These are phyloP conservation scores for Cladosporium sp. DNA, from an alignment of 2,329 filamentous ascomycete genomes.

Conservation along the genomic window DNA sequence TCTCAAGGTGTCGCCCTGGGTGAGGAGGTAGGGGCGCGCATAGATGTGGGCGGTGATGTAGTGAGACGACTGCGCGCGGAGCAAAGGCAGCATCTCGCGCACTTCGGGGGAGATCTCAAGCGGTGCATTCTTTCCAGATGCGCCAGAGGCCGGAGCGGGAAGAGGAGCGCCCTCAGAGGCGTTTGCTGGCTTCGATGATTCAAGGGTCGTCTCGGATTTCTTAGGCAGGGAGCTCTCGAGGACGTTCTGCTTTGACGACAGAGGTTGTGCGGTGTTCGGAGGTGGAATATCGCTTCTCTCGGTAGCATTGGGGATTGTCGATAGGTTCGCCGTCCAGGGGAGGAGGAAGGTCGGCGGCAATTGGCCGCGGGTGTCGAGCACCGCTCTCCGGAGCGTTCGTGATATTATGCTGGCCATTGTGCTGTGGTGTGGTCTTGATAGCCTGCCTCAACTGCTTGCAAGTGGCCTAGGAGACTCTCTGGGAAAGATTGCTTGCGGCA, in stretches of 20 bases:
- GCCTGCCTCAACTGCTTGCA: too few species aligned
- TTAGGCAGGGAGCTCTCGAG: not conserved
- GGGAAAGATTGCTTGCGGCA: not conserved
- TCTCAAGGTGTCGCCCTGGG: conserved; percentile 47
- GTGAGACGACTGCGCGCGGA: conserved; percentile 68
- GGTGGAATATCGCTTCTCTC: conserved; percentile 34
- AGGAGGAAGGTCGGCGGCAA: conserved; percentile 52
- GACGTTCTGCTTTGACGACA: conserved; percentile 1
- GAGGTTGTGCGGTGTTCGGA: conserved; percentile 22
- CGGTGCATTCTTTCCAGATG: conserved; percentile 8
- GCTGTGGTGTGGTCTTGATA: not conserved
- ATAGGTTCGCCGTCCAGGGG: conserved; percentile 46
- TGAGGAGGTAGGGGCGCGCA: conserved; percentile 74
- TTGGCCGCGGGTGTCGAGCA: conserved; percentile 54
- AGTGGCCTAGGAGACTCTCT: too few species aligned
- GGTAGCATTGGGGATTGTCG: conserved; percentile 30
- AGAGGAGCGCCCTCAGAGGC: conserved; percentile 39
- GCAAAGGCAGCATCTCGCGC: conserved; percentile 62
- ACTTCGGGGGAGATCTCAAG: conserved; percentile 36
- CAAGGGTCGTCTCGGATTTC: not conserved
- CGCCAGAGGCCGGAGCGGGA: conserved; percentile 31
- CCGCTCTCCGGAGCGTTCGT: conserved; percentile 58
- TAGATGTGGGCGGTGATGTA: conserved; percentile 80
- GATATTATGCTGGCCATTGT: conserved; percentile 37
- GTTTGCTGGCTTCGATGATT: conserved; percentile 27